phyloP scores from a whole-genome alignment of 495 filamentous ascomycete genomes.

The Neurospora discreta region DNA sequence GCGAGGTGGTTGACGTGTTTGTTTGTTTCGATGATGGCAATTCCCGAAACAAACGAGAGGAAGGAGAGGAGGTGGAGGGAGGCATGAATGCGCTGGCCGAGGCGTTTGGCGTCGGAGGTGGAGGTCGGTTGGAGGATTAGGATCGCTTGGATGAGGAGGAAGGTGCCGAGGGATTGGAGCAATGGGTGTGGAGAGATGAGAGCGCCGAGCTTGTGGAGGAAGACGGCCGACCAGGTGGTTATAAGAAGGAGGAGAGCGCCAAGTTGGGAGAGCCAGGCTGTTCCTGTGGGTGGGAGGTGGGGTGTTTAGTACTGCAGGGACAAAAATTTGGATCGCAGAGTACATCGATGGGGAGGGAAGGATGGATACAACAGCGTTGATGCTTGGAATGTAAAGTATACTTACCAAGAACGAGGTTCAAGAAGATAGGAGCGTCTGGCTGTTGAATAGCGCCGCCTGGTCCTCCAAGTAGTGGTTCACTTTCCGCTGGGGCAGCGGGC shows the following conservation, averaged over 20 bases:
- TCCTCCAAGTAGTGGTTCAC: slow-evolving; percentile 67
- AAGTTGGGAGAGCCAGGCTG: slow-evolving; percentile 27
- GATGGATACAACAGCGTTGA: neutral
- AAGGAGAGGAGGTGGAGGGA: slow-evolving; percentile 54
- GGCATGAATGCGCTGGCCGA: slow-evolving; percentile 61
- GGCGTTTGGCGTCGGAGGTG: slow-evolving; percentile 57
- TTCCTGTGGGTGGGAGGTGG: slow-evolving; percentile 28
- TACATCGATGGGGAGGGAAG: neutral
- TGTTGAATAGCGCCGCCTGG: slow-evolving; percentile 63
- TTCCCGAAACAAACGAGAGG: slow-evolving; percentile 48
- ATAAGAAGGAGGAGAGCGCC: slow-evolving; percentile 48
- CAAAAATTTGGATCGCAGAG: neutral
- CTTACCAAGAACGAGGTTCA: slow-evolving; percentile 71
- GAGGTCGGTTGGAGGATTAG: slow-evolving; percentile 84
- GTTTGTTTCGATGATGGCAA: slow-evolving; percentile 74
- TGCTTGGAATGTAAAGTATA: neutral
- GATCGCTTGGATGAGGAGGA: slow-evolving; percentile 65
- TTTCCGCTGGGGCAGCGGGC: slow-evolving; percentile 31
- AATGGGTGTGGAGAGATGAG: slow-evolving; percentile 85
- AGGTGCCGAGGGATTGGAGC: slow-evolving; percentile 62
- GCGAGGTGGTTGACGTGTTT: slow-evolving; percentile 48
- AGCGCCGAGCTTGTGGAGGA: slow-evolving; percentile 48
- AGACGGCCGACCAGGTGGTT: slow-evolving; percentile 63
- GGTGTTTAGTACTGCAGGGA: slow-evolving; percentile 17
- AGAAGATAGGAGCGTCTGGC: slow-evolving; percentile 46